phyloP scores from a whole-genome alignment of 768 basidiomycete species.

The Tricholomella constricta region DNA sequence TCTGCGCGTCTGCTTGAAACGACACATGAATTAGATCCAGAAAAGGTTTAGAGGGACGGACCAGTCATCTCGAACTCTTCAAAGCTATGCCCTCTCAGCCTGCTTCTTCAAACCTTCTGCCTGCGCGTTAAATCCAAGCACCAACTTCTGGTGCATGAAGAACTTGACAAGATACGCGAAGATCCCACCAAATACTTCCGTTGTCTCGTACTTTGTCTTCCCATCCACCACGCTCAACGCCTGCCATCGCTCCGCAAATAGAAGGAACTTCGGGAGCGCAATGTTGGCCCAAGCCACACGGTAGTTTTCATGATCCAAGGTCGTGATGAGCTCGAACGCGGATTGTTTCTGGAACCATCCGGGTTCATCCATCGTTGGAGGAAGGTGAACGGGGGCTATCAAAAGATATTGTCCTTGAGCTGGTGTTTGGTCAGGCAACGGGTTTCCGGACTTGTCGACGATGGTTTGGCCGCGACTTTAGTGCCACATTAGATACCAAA shows the following conservation, averaged over 20 bases:
- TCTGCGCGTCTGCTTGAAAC: no score
- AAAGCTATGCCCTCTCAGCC: constrained; percentile 37
- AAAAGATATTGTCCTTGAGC: constrained; percentile 47
- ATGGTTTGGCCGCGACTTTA: constrained; percentile 51
- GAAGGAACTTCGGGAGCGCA: constrained; percentile 45
- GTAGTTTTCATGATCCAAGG: constrained; percentile 53
- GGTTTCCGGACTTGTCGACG: constrained; percentile 39
- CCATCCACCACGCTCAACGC: constrained; percentile 50
- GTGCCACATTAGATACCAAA: neutral
- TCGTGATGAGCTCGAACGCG: constrained; percentile 47
- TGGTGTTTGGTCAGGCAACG: constrained; percentile 50
- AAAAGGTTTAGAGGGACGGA: neutral
- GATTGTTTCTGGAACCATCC: constrained; percentile 37
- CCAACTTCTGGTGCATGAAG: constrained; percentile 44
- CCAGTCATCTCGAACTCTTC: neutral
- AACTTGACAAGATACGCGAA: constrained; percentile 55
- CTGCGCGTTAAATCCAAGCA: constrained; percentile 51
- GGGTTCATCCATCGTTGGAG: constrained; percentile 54
- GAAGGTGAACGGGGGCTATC: constrained; percentile 58
- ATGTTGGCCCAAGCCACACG: constrained; percentile 58
- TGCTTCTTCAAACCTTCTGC: constrained; percentile 57
- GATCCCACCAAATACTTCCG: constrained; percentile 60
- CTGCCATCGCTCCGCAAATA: constrained; percentile 66
- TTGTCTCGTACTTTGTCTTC: constrained; percentile 63
- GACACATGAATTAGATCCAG: no score